Percentiles rank a stretch among this genome's conserved stretches.
Conservation (phyloP, 306 rosid genomes). For the Castanospermum australe region DNA sequence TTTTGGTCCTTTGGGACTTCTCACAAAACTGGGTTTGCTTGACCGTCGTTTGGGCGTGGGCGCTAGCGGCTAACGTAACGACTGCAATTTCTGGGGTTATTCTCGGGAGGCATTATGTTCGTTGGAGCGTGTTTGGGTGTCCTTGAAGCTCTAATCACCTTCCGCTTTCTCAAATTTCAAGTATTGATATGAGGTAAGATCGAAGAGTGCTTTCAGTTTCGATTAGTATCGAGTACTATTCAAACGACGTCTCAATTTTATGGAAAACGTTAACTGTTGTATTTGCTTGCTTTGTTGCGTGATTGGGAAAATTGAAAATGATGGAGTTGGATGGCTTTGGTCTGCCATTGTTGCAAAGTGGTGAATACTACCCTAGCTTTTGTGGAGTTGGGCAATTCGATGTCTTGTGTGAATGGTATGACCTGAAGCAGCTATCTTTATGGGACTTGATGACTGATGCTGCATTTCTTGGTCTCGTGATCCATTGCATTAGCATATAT, state of each 20-base stretch:
- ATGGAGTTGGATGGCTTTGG: neutral
- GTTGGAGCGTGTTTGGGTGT: conserved; percentile 42
- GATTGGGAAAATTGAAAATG: neutral
- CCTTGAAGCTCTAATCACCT: conserved; percentile 43
- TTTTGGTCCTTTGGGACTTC: too few relatives aligned
- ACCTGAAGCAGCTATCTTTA: neutral
- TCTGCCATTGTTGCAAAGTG: neutral
- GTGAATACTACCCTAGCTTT: neutral
- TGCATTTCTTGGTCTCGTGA: neutral
- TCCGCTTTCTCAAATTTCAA: conserved; percentile 37
- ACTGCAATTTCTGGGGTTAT: conserved; percentile 45
- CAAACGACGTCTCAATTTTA: neutral
- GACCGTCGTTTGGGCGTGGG: conserved; percentile 34
- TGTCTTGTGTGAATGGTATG: neutral
- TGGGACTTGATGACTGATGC: neutral
- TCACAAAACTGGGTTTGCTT: neutral
- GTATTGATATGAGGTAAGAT: conserved; percentile 17
- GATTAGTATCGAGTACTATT: neutral
- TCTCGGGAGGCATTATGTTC: conserved; percentile 55
- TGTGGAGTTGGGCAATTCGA: neutral
- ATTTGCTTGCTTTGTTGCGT: neutral
- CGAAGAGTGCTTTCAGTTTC: neutral
- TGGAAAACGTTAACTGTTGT: neutral
- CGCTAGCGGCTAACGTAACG: too few relatives aligned
- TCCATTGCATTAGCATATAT: neutral